These are phyloP conservation scores for Dendrostoma leiphaemia DNA, from an alignment of 2,329 filamentous ascomycete species.

Conservation along the genomic window DNA sequence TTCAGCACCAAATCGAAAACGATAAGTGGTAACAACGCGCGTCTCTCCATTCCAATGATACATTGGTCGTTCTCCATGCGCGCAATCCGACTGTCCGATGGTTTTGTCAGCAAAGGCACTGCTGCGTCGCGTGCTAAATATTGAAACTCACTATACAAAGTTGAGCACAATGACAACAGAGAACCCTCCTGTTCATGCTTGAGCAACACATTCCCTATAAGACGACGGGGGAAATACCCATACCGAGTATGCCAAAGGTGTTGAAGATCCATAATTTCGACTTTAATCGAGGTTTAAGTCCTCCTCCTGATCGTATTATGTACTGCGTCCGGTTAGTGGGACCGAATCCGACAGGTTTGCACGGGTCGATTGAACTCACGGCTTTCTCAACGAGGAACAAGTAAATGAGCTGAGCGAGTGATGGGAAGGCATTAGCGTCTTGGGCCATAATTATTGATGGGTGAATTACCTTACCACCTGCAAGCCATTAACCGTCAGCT, in stretches of 20 bases:
- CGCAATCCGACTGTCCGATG: constrained; percentile 52
- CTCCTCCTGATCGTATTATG: constrained; percentile 49
- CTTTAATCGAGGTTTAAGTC: constrained; percentile 47
- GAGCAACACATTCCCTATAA: constrained; percentile 22
- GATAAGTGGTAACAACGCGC: constrained; percentile 61
- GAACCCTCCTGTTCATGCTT: constrained; percentile 37
- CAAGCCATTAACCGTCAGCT: background rate
- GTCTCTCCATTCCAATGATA: constrained; percentile 59
- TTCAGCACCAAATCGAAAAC: constrained; percentile 60
- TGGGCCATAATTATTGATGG: no score
- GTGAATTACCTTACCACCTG: constrained; percentile 1
- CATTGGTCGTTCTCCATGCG: constrained; percentile 54
- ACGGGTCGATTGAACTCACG: constrained; percentile 33
- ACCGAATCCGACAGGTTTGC: background rate
- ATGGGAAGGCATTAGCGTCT: no score
- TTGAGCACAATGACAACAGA: constrained; percentile 52
- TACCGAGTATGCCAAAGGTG: constrained; percentile 53
- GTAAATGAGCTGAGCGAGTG: constrained; percentile 58
- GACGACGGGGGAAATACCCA: constrained; percentile 3
- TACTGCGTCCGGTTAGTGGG: constrained; percentile 36
- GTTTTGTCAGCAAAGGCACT: background rate
- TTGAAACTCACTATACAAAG: constrained; percentile 54
- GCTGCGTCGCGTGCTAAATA: background rate
- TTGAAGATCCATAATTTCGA: constrained; percentile 31
- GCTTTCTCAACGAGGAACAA: constrained; percentile 64